phyloP scores from a whole-genome alignment of 2,329 filamentous ascomycete genomes.

The Seiridium unicorne region DNA sequence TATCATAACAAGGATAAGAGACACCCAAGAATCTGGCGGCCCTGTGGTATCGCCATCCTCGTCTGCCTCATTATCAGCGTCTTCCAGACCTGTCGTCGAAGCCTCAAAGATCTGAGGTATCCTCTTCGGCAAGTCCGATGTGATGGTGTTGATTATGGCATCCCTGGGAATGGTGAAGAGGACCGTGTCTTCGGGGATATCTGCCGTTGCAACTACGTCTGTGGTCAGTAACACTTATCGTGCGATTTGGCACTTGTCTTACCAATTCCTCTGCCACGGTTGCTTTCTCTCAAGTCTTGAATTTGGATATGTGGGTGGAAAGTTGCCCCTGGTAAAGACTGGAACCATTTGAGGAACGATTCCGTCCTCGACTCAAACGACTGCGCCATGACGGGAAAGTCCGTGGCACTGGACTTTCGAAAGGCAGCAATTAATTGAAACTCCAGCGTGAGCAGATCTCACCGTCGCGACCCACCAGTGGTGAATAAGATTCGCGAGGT shows the following conservation, averaged over 20 bases:
- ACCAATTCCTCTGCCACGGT: constrained; percentile 57
- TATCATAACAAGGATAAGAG: constrained; percentile 74
- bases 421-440: neutral
- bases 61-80: constrained; percentile 35
- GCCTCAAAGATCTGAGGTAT: constrained; percentile 53
- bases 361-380: constrained; percentile 41
- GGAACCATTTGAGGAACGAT: constrained; percentile 55
- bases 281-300: constrained; percentile 46
- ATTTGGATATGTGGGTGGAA: constrained; percentile 54
- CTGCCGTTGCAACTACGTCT: constrained; percentile 61
- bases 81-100: constrained; percentile 28
- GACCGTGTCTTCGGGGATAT: constrained; percentile 72
- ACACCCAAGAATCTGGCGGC: constrained; percentile 52
- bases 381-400: constrained; percentile 25
- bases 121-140: constrained; percentile 62
- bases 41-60: constrained; percentile 29
- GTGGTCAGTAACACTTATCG: constrained; percentile 14
- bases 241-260: neutral
- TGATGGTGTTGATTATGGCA: constrained; percentile 69
- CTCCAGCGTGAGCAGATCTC: neutral
- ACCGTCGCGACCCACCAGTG: neutral
- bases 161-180: constrained; percentile 77
- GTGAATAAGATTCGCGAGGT: neutral
- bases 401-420: neutral
- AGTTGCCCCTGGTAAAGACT: constrained; percentile 45